These are phyloP conservation scores for Nissolia schottii DNA, from an alignment of 306 rosid genomes.

Conservation along the genomic window DNA sequence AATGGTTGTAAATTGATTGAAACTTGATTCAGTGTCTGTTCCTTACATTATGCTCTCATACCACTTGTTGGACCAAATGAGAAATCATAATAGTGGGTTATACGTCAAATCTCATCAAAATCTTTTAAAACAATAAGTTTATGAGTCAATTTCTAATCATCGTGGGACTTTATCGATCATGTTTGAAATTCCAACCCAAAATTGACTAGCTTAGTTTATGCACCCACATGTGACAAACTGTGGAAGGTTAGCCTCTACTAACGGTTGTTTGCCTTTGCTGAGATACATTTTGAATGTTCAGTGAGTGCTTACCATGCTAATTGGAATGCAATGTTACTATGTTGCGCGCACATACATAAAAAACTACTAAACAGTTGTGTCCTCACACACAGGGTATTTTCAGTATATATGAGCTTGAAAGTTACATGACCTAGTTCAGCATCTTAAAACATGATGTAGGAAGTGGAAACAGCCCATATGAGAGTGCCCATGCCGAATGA, in stretches of 20 bases:
- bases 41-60: no score
- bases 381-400: slow-evolving; percentile 2
- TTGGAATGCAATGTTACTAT: background rate
- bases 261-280: background rate
- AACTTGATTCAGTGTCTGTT: no score
- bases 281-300: slow-evolving; percentile 14
- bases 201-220: background rate
- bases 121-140: no score
- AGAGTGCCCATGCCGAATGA: slow-evolving; percentile 25
- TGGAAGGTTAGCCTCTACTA: background rate
- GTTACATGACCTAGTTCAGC: slow-evolving; percentile 20
- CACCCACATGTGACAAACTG: background rate
- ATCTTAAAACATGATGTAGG: slow-evolving; percentile 4
- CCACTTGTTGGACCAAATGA: no score
- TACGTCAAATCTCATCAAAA: no score
- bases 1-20: background rate
- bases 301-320: background rate
- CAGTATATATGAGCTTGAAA: background rate
- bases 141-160: no score
- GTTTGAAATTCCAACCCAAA: no score
- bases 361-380: background rate
- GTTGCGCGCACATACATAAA: background rate
- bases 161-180: no score
- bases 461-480: slow-evolving; percentile 52
- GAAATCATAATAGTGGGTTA: no score